Conservation (phyloP, 202 grass and related monocot genomes). For the Setaria italica region DNA sequence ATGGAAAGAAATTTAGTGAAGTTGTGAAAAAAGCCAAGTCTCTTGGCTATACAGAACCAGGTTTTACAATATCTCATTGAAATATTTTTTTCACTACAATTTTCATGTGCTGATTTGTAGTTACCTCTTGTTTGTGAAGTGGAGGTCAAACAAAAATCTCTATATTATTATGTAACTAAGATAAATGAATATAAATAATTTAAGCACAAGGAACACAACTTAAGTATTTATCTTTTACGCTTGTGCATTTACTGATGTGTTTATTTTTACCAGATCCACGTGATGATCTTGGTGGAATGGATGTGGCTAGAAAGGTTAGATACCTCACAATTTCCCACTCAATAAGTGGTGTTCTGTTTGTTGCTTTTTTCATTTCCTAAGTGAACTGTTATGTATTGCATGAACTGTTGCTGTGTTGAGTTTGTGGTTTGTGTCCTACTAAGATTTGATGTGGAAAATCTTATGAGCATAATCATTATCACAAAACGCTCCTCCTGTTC, state of each 20-base stretch:
- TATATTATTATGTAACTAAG: background rate
- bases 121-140: constrained; percentile 7
- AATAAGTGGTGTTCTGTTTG: constrained; percentile 10
- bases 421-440: constrained; percentile 11
- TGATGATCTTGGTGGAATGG: constrained; percentile 94
- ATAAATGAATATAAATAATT: background rate
- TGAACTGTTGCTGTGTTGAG: background rate
- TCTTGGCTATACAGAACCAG: constrained; percentile 94
- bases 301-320: constrained; percentile 91
- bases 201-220: background rate
- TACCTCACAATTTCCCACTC: constrained; percentile 25
- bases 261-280: constrained; percentile 82
- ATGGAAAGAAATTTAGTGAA: constrained; percentile 81
- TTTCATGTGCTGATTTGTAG: background rate
- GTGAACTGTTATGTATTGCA: background rate
- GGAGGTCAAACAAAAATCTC: background rate
- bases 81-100: constrained; percentile 14
- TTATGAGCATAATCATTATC: background rate
- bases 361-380: constrained; percentile 8
- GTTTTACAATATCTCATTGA: constrained; percentile 46
- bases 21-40: constrained; percentile 80
- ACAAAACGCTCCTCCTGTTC: background rate
- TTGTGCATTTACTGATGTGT: constrained; percentile 40
- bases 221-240: too few species aligned
- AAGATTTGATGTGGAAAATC: background rate